Evolutionary conservation across 2,329 filamentous ascomycete genomes (phyloP), one percentile per base, ranked within the genome.

Genomic region (Aspergillus ibericus): DNA sequence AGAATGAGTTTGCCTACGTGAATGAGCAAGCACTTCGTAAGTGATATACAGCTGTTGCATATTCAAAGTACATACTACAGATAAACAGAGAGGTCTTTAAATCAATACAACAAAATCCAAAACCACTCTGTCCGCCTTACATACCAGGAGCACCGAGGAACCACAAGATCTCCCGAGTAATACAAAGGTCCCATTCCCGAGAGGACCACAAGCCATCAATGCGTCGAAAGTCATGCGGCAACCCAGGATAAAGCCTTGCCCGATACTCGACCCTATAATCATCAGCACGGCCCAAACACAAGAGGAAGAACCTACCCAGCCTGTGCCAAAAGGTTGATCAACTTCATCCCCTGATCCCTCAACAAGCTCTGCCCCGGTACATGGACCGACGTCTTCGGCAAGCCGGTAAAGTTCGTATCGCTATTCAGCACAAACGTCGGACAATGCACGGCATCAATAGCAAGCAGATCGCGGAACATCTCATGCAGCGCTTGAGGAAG

Each of bases 201-300:
- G 59, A 67, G 3, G 63, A 68, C 0, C 68, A 59, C n/a, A 75
- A 64, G 5, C 67, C 62, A 22, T 66, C 68, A 55, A 65, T 68
- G 5, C 69, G 59, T 44, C 78, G 69, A 63, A 83, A 83, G 0
- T 78, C 80, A 70, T 85, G 83, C 0, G 83, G 83, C 0, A 85
- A 68, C 0, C 83, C 83, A 25, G 72, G 77, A 66, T 84, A 84
- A 0, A 85, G 61, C 56, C 77, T 71, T 0, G 80, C 68, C 55
- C 82, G 70, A 0, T 81, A 83, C 0, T 82, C 77, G 0, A 85
- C 80, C 0, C 79, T 81, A 53, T 13, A 27, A 10, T 5, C 2
- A 16, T 59, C 40, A 59, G 57, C 38, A 38, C 12, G 25, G 3
- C 10, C 8, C 7, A 2, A 6, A 10, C n/a, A 40, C 15, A 12